These are phyloP conservation scores for Ceratobasidium sp. DNA, from an alignment of 1,284 basidiomycete genomes.

Conservation along the genomic window DNA sequence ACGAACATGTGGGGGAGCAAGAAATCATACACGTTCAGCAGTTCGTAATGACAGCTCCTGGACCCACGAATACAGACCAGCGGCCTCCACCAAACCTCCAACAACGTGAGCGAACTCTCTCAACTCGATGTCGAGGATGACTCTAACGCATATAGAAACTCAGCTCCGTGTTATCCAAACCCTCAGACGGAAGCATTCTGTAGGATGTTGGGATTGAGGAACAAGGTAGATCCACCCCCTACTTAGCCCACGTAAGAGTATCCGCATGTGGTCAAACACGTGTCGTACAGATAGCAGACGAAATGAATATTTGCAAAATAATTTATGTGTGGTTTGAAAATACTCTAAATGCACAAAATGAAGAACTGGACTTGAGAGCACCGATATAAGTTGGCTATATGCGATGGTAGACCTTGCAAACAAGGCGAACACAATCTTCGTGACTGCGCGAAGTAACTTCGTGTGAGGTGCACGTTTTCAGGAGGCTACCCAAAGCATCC, in stretches of 20 bases:
- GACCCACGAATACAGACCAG: constrained; percentile 56
- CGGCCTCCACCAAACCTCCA: constrained; percentile 32
- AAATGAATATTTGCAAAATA: constrained; percentile 19
- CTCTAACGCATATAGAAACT: constrained; percentile 17
- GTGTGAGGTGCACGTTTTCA: too few relatives aligned
- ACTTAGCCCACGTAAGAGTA: not conserved
- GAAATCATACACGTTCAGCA: constrained; percentile 73
- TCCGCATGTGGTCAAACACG: not conserved
- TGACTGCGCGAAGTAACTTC: too few relatives aligned
- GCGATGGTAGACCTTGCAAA: too few relatives aligned
- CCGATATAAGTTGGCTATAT: too few relatives aligned
- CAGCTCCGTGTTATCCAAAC: constrained; percentile 86
- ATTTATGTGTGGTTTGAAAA: not conserved
- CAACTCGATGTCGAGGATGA: not conserved
- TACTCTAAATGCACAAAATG: too few relatives aligned
- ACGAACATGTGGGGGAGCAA: constrained; percentile 63
- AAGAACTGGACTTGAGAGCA: too few relatives aligned
- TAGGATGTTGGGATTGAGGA: constrained; percentile 80
- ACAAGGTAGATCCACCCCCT: constrained; percentile 73
- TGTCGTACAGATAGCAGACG: not conserved
- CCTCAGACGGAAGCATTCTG: constrained; percentile 93
- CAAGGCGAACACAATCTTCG: too few relatives aligned
- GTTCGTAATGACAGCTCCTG: constrained; percentile 82
- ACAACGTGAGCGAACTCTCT: constrained; percentile 45
- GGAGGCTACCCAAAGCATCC: too few relatives aligned